phyloP scores from a whole-genome alignment of 2,329 filamentous ascomycete genomes.

The Apiospora sp. region DNA sequence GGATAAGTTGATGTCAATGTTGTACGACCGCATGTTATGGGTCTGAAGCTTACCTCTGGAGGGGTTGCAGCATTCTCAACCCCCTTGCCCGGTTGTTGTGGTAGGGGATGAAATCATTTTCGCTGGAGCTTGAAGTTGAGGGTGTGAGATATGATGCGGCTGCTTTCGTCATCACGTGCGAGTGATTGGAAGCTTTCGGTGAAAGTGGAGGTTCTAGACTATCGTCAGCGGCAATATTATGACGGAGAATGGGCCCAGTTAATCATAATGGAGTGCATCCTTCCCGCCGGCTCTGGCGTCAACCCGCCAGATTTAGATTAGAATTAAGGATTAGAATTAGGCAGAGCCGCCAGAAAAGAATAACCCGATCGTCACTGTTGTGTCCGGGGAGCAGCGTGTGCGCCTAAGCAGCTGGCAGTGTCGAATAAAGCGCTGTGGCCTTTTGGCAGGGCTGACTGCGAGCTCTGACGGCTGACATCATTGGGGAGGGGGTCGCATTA shows the following conservation, averaged over 20 bases:
- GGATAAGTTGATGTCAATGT: not conserved
- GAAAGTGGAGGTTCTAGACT: conserved; percentile 9
- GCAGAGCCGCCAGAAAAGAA: not conserved
- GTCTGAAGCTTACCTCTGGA: not conserved
- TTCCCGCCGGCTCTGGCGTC: conserved; percentile 12
- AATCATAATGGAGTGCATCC: not conserved
- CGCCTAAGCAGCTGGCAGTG: not conserved
- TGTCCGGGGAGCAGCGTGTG: not conserved
- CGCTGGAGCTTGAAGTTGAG: conserved; percentile 1
- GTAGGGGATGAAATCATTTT: conserved; percentile 15
- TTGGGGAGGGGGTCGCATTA: conserved; percentile 19
- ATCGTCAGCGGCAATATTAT: conserved; percentile 16
- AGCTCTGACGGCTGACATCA: conserved; percentile 8
- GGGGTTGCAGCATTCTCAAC: not conserved
- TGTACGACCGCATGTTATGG: not conserved
- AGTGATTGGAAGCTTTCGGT: conserved; percentile 20
- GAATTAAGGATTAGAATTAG: not conserved
- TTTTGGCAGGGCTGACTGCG: conserved; percentile 2
- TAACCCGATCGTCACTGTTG: not conserved
- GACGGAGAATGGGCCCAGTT: conserved; percentile 3
- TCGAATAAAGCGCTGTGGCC: not conserved
- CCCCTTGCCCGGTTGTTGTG: not conserved
- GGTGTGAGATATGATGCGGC: conserved; percentile 15
- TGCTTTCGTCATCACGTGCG: conserved; percentile 26
- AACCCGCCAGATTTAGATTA: conserved; percentile 8